These are phyloP conservation scores for Fagus sylvatica DNA, from an alignment of 306 rosid species.

Conservation along the genomic window DNA sequence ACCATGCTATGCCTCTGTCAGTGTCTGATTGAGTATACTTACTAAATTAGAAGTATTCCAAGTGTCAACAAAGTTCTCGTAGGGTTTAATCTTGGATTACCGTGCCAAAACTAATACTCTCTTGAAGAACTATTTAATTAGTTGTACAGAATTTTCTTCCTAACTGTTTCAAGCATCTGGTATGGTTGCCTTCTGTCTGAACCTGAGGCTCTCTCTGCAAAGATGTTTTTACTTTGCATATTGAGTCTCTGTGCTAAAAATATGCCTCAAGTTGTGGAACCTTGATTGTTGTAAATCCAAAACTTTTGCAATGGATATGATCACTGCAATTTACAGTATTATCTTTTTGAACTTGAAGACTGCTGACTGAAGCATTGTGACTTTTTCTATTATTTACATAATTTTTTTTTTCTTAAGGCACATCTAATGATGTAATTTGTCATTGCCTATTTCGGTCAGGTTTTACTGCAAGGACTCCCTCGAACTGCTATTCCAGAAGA, in stretches of 20 bases:
- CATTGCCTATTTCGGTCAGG: constrained; percentile 40
- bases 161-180: neutral
- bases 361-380: constrained; percentile 18
- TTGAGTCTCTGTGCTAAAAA: neutral
- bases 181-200: neutral
- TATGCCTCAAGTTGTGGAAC: neutral
- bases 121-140: neutral
- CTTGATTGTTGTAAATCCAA: neutral
- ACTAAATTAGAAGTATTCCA: neutral
- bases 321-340: neutral
- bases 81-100: neutral
- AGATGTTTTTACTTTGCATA: constrained; percentile 1
- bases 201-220: neutral
- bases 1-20: neutral
- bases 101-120: neutral
- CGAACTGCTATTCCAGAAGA: constrained; percentile 32
- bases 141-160: neutral
- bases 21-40: neutral
- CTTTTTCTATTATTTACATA: neutral
- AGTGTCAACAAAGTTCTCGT: neutral
- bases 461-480: constrained; percentile 70
- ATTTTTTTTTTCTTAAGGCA: neutral
- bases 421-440: constrained; percentile 10
- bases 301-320: neutral
- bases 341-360: neutral